These are phyloP conservation scores for Spencermartinsiella europaea DNA, from an alignment of 805 yeast species.

Conservation along the genomic window DNA sequence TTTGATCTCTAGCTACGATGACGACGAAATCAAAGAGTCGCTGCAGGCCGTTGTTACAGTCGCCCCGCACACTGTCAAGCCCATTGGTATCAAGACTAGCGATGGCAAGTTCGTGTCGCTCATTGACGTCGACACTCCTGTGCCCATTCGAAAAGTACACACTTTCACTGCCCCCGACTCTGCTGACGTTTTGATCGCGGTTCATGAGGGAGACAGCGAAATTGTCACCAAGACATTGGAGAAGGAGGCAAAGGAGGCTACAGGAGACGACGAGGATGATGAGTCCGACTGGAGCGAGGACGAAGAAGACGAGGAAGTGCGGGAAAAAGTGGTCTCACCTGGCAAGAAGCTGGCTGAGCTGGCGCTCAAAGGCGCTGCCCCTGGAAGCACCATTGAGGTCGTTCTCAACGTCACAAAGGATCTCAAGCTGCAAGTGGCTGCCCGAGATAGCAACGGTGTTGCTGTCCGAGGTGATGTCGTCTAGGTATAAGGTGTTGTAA, in stretches of 20 bases:
- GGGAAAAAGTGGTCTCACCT: conserved; percentile 67
- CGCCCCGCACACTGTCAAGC: conserved; percentile 79
- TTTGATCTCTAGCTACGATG: conserved; percentile 68
- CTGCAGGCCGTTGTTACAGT: conserved; percentile 77
- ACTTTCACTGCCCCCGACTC: conserved; percentile 58
- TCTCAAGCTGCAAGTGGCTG: conserved; percentile 59
- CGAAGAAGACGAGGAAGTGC: conserved; percentile 78
- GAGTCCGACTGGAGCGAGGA: conserved; percentile 46
- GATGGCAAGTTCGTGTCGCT: conserved; percentile 70
- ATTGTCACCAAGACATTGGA: conserved; percentile 78
- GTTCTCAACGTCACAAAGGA: conserved; percentile 60
- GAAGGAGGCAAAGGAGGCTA: conserved; percentile 42
- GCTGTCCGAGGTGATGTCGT: conserved; percentile 23
- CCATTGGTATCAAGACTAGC: conserved; percentile 77
- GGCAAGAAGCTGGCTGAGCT: conserved; percentile 74
- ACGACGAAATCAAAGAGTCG: conserved; percentile 79
- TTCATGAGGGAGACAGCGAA: conserved; percentile 82
- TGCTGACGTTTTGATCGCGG: conserved; percentile 57
- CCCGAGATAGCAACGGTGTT: conserved; percentile 31
- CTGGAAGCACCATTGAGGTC: conserved; percentile 59
- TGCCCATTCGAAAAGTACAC: conserved; percentile 78
- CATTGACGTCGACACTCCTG: conserved; percentile 77
- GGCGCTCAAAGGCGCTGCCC: conserved; percentile 63
- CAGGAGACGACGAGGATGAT: conserved; percentile 45
- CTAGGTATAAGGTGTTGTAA: not conserved